Base-by-base conservation (phyloP, 371 early-diverging fungal species). In the Actinomortierella wolfii region DNA sequence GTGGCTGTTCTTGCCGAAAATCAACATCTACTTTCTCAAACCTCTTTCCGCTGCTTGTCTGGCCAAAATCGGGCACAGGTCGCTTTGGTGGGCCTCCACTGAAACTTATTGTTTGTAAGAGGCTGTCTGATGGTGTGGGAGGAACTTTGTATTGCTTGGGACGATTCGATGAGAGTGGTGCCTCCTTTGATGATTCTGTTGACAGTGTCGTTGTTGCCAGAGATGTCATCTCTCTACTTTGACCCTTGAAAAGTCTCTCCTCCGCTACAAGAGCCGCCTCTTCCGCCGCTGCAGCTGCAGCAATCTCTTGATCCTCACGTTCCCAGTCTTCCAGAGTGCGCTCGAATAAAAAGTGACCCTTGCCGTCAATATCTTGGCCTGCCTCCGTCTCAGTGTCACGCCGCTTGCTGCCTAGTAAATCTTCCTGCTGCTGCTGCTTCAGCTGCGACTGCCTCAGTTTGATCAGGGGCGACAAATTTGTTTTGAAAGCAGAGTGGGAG, bases 401-500 rank as follows among this genome's bases (percentile, higher is more conserved):
- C 4, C 52, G 20, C 50, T 47, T 61, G 63, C 61, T 59, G 4
- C 74, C 74, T n/a, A 62, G 50, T 43, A 59, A 63, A 41, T 73
- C 74, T 8, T 73, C 74, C 43, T 67, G 54, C 26, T 73, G 74
- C 8, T 54, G 67, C 21, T 62, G 67, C 47, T 51, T 61, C 39
- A 73, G 47, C 44, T 73, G 74, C 4, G 74, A 59, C 40, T 73
- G 74, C 17, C 74, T 67, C 17, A 73, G 61, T 20, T 59, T 61
- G 54, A 73, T 53, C 40, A 73, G 24, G 3, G 74, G 74, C 6
- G 67, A 56, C 4, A 73, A 40, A 7, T 59, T n/a, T 2, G 44
- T 34, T 34, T 34, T 34, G 34, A 34, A 4, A 34, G 11, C 34
- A 34, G 34, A 34, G 34, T 34, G 34, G 7, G 4, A 11, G 34